Conservation (phyloP, 2,329 filamentous ascomycete species). For the Epicoccum sorghinum region DNA sequence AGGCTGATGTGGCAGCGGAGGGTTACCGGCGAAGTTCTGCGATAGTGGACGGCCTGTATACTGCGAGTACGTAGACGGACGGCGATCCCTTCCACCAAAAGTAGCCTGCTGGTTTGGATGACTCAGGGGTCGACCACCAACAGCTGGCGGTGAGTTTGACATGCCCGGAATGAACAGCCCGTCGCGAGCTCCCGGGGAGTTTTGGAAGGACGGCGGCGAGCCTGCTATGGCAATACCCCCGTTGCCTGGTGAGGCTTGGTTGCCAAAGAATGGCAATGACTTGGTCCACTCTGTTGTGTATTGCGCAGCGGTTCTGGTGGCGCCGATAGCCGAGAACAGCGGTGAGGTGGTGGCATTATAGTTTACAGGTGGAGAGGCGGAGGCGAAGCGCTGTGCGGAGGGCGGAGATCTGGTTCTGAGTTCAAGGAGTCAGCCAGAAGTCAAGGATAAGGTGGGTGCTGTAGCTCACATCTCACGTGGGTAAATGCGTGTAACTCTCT, state of each 20-base stretch:
- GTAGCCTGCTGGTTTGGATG: slow-evolving; percentile 54
- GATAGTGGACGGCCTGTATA: slow-evolving; percentile 50
- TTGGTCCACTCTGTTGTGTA: slow-evolving; percentile 56
- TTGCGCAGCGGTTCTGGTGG: slow-evolving; percentile 45
- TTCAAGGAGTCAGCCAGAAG: slow-evolving; percentile 12
- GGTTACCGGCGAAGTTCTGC: slow-evolving; percentile 56
- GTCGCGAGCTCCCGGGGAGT: slow-evolving; percentile 41
- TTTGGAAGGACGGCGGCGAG: slow-evolving; percentile 51
- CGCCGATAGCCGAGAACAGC: slow-evolving; percentile 47
- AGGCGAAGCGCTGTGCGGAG: slow-evolving; percentile 42
- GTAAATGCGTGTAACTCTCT: slow-evolving; percentile 49
- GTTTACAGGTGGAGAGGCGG: slow-evolving; percentile 38
- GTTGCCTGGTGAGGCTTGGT: slow-evolving; percentile 47
- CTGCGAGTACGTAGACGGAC: slow-evolving; percentile 62
- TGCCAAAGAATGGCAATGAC: slow-evolving; percentile 51
- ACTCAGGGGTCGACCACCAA: slow-evolving; percentile 50
- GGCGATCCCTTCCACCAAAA: slow-evolving; percentile 52
- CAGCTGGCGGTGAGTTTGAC: slow-evolving; percentile 44
- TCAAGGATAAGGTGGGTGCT: background rate
- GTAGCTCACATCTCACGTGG: slow-evolving; percentile 48
- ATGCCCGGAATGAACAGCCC: slow-evolving; percentile 45
- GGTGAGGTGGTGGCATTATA: slow-evolving; percentile 49
- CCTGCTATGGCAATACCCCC: slow-evolving; percentile 53
- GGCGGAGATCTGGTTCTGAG: slow-evolving; percentile 47
- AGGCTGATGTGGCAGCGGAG: slow-evolving; percentile 75